phyloP scores from a whole-genome alignment of 2,329 filamentous ascomycete species.

The Botrytis paeoniae region DNA sequence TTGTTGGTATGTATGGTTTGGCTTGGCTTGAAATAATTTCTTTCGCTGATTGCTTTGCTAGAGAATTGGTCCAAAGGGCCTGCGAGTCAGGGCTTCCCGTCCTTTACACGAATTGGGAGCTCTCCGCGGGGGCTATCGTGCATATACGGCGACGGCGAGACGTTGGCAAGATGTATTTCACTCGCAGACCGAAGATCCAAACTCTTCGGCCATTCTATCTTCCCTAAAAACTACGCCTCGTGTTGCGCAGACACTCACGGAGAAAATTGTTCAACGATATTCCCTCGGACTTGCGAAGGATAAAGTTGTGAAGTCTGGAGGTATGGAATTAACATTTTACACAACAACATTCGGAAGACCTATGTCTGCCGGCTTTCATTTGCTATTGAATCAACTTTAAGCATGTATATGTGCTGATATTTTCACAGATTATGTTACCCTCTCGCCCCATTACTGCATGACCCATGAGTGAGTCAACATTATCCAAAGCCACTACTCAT shows the following conservation, averaged over 20 bases:
- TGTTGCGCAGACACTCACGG: slow-evolving; percentile 73
- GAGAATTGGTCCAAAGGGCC: slow-evolving; percentile 33
- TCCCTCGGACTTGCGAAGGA: slow-evolving; percentile 70
- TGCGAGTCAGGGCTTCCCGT: slow-evolving; percentile 33
- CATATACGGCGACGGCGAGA: slow-evolving; percentile 34
- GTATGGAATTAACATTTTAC: not conserved
- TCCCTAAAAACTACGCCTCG: slow-evolving; percentile 43
- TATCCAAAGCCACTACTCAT: not conserved
- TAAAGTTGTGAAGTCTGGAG: slow-evolving; percentile 70
- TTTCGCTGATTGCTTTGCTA: not conserved
- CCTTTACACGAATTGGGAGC: slow-evolving; percentile 30
- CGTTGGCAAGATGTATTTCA: slow-evolving; percentile 56
- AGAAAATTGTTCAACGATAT: slow-evolving; percentile 87
- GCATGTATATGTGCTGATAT: not conserved
- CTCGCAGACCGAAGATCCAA: slow-evolving; percentile 57
- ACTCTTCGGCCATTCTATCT: slow-evolving; percentile 51
- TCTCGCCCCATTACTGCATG: slow-evolving; percentile 73
- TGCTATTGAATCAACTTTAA: not conserved
- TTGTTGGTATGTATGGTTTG: slow-evolving; percentile 8
- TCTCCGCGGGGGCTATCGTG: slow-evolving; percentile 28
- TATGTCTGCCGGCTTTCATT: not conserved
- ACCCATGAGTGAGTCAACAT: slow-evolving; percentile 42
- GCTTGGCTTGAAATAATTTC: not conserved
- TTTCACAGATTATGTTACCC: slow-evolving; percentile 68
- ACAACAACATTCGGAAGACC: not conserved